Base-by-base conservation (phyloP, 1,284 basidiomycete species). In the Irpex sp. region DNA sequence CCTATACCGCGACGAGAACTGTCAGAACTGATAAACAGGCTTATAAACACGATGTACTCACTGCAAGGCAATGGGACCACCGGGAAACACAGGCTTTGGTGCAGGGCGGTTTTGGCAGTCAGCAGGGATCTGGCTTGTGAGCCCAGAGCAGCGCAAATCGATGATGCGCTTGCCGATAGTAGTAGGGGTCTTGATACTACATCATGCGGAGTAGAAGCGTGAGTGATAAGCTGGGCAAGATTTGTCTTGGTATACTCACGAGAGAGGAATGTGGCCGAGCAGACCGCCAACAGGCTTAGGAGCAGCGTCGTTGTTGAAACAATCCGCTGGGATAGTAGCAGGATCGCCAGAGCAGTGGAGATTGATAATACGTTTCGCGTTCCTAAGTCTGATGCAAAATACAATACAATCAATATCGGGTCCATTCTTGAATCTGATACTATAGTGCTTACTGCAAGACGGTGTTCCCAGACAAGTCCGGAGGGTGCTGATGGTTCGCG, bases 101-200 rank as follows among this genome's bases (percentile, higher is more conserved):
- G 42, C 16, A 45, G 42, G 16, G 3, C 42, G 42, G 58, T 53
- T 53, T 47, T 37, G 37, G 58, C 58, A 59, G 49, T 42, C 35
- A 19, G 58, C 58, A 42, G 58, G 36, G 51, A 39, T 36, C 4
- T 33, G 16, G 10, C 58, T 51, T 28, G 58, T n/a, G 37, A 42
- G 28, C 5, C 33, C 18, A n/a, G 58, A 54, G 58, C 58, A 59
- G 21, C 37, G 51, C 14, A 59, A 5, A 21, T 59, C 58, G 52
- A 54, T 37, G 37, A 54, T 28, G 3, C 58, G 58, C 58, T 54
- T 59, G 51, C 58, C 19, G 4, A 35, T 19, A 33, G 19, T 19
- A 7, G 47, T 49, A n/a, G 37, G 14, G 19, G 51, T 12, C 19
- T 53, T 21, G 21, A 47, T n/a, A 21, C 56, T 48, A 45, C 18